These are phyloP conservation scores for Pleurotus salmoneostramineus DNA, from an alignment of 768 basidiomycete genomes.

Conservation along the genomic window DNA sequence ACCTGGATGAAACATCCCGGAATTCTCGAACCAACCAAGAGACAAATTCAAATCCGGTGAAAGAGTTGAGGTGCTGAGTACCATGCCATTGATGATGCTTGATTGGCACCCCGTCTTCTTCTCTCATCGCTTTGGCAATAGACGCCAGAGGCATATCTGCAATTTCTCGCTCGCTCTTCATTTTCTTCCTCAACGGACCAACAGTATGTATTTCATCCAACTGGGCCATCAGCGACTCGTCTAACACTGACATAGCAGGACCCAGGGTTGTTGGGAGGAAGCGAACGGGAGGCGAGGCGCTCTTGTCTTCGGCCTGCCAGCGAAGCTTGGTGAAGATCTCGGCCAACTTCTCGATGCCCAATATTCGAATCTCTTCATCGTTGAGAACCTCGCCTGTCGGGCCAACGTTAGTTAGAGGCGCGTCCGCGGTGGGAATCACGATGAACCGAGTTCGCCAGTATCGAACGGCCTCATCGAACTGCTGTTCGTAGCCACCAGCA, in stretches of 20 bases:
- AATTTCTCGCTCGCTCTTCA: constrained; percentile 75
- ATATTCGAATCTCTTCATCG: constrained; percentile 82
- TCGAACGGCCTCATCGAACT: constrained; percentile 76
- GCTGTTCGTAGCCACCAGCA: constrained; percentile 76
- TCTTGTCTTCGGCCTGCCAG: constrained; percentile 67
- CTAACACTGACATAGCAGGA: constrained; percentile 75
- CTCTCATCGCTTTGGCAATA: constrained; percentile 82
- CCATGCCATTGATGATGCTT: constrained; percentile 84
- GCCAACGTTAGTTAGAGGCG: constrained; percentile 50
- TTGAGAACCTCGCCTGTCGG: constrained; percentile 72
- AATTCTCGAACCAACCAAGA: constrained; percentile 93
- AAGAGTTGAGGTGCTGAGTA: constrained; percentile 70
- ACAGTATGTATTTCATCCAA: constrained; percentile 76
- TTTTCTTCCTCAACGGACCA: constrained; percentile 75
- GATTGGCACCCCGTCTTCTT: constrained; percentile 80
- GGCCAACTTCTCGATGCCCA: constrained; percentile 89
- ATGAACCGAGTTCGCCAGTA: constrained; percentile 96
- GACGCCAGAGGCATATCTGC: constrained; percentile 55
- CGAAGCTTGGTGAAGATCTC: constrained; percentile 83
- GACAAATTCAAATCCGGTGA: constrained; percentile 86
- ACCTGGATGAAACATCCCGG: constrained; percentile 78
- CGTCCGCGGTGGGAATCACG: constrained; percentile 81
- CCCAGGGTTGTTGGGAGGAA: constrained; percentile 84
- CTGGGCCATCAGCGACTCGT: constrained; percentile 74
- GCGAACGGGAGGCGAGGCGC: constrained; percentile 54